These are phyloP conservation scores for Schizonepeta tenuifolia DNA, from an alignment of 257 asterid species.

Conservation along the genomic window DNA sequence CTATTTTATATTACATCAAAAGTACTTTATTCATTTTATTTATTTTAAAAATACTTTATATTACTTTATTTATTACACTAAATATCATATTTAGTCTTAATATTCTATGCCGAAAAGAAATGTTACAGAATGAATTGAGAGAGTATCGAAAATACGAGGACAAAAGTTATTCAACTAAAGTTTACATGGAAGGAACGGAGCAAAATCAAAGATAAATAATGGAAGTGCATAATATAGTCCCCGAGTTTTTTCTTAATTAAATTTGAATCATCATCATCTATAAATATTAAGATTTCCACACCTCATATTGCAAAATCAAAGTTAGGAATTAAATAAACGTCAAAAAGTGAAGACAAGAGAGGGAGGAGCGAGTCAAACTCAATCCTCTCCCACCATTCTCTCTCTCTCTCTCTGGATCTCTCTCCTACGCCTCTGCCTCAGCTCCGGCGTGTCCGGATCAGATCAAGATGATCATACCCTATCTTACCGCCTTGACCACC, in stretches of 20 bases:
- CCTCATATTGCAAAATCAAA: background rate
- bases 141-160: no score
- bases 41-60: no score
- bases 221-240: background rate
- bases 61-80: no score
- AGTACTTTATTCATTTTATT: no score
- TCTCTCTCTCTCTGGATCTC: slow-evolving; percentile 26
- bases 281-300: background rate
- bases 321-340: background rate
- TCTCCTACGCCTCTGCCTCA: slow-evolving; percentile 29
- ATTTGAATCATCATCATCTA: background rate
- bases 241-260: background rate
- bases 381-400: slow-evolving; percentile 30
- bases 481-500: slow-evolving; percentile 90
- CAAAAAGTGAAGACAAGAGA: background rate
- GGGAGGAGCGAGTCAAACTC: slow-evolving; percentile 31
- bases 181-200: background rate
- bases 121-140: no score
- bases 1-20: no score
- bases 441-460: slow-evolving; percentile 29
- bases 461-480: slow-evolving; percentile 80
- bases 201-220: background rate
- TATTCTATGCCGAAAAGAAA: no score
- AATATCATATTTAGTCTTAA: no score
- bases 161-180: background rate